A percentile compares a stretch with the other conserved stretches of the same genome.
Evolutionary conservation across 2,329 filamentous ascomycete species (phyloP).

Genomic region (Lasiodiplodia gonubiensis): DNA sequence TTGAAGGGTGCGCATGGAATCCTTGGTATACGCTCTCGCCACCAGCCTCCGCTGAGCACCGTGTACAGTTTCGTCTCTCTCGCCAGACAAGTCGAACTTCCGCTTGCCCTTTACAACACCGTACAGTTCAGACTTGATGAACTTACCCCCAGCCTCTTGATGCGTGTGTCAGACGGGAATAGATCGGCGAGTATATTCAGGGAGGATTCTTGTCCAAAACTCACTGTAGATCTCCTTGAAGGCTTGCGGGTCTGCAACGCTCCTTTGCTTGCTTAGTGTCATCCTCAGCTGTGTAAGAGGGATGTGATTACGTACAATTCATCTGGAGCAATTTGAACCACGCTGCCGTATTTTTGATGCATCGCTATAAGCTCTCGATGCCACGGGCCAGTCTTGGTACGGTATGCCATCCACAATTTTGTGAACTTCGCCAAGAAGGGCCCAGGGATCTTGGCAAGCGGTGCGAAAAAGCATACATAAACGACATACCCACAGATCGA

Average conservation of each 20-base stretch:
- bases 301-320: neutral
- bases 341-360: neutral
- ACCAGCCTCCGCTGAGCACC: neutral
- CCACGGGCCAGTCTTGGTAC: neutral
- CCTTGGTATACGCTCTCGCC: neutral
- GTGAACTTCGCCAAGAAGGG: neutral
- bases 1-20: neutral
- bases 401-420: neutral
- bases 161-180: neutral
- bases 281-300: neutral
- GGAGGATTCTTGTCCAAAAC: neutral
- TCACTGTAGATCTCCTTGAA: neutral
- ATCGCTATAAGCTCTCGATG: neutral
- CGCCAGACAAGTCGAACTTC: neutral
- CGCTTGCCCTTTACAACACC: neutral
- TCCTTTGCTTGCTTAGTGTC: neutral
- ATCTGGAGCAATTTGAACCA: neutral
- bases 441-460: neutral
- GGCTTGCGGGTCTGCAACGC: neutral
- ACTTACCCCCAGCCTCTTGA: neutral
- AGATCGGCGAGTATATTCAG: neutral
- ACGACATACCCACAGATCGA: neutral
- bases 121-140: neutral
- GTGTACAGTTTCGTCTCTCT: neutral
- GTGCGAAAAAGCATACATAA: neutral